Conservation (phyloP, 352 stramenopile species). For the Globisporangium sylvaticum region DNA sequence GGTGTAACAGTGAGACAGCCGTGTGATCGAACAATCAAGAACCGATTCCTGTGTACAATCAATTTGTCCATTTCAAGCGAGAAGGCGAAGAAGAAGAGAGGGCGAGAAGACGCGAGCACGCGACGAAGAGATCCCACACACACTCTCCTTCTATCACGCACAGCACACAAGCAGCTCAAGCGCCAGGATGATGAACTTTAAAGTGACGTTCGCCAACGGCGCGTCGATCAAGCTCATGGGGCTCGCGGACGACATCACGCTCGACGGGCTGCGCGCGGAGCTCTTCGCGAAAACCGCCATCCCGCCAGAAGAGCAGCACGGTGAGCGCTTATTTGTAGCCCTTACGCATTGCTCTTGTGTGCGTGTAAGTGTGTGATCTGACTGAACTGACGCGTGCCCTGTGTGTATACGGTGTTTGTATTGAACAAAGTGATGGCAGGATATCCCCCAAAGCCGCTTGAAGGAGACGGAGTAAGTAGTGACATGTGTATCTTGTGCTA, state of each 20-base stretch:
- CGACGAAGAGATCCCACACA: neutral
- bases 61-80: neutral
- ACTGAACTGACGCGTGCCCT: neutral
- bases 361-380: neutral
- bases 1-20: conserved; percentile 1
- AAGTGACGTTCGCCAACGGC: conserved; percentile 72
- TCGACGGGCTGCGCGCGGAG: conserved; percentile 47
- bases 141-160: neutral
- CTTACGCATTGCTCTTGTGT: conserved; percentile 3
- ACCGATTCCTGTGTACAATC: neutral
- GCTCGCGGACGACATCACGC: conserved; percentile 51
- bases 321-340: conserved; percentile 20
- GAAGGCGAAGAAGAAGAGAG: conserved; percentile 2
- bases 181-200: conserved; percentile 39
- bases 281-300: conserved; percentile 62
- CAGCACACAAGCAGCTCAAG: neutral
- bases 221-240: conserved; percentile 70
- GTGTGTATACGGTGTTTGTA: neutral
- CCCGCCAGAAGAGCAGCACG: conserved; percentile 55
- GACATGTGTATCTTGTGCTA: neutral
- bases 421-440: conserved; percentile 61
- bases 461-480: conserved; percentile 49
- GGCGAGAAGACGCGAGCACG: neutral
- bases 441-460: conserved; percentile 65
- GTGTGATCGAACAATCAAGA: conserved; percentile 16